A percentile compares a stretch with the other conserved stretches of the same genome.
Conservation (phyloP, 2,329 filamentous ascomycete genomes). For the Paraphaeosphaeria minitans region DNA sequence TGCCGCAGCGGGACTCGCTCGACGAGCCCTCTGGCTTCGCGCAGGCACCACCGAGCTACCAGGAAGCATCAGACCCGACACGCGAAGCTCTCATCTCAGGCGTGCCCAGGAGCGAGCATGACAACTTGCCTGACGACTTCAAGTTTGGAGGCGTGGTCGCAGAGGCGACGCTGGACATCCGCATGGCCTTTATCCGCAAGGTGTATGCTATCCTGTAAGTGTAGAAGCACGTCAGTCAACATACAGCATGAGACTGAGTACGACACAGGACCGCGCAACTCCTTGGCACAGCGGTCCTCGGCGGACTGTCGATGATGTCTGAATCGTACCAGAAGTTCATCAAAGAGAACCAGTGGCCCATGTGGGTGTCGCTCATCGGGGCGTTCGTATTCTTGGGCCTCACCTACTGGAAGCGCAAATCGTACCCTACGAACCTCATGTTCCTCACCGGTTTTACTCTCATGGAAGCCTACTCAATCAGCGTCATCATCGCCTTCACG, state of each 20-base stretch:
- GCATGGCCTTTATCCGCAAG: conserved; percentile 96
- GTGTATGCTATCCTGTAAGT: conserved; percentile 90
- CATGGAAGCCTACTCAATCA: conserved; percentile 91
- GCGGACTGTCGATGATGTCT: conserved; percentile 85
- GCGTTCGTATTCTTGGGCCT: conserved; percentile 45
- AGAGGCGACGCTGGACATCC: conserved; percentile 92
- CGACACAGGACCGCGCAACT: conserved; percentile 77
- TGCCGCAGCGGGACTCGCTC: conserved; percentile 85
- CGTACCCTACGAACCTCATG: conserved; percentile 90
- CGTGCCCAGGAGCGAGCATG: conserved; percentile 75
- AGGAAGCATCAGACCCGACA: conserved; percentile 59
- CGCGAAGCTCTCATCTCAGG: conserved; percentile 67
- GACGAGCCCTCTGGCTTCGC: conserved; percentile 67
- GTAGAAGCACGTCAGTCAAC: background rate
- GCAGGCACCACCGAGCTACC: conserved; percentile 83
- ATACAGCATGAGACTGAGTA: conserved; percentile 18
- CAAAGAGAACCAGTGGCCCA: conserved; percentile 78
- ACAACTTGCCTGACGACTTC: conserved; percentile 96
- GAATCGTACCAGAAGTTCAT: conserved; percentile 82
- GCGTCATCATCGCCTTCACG: conserved; percentile 91
- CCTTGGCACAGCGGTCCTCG: conserved; percentile 79
- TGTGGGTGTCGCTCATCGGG: conserved; percentile 75
- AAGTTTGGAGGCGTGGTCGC: conserved; percentile 95
- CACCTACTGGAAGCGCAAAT: conserved; percentile 54
- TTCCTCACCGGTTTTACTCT: conserved; percentile 91